These are phyloP conservation scores for Lepidium sativum DNA, from an alignment of 345 rosid species.

Conservation along the genomic window DNA sequence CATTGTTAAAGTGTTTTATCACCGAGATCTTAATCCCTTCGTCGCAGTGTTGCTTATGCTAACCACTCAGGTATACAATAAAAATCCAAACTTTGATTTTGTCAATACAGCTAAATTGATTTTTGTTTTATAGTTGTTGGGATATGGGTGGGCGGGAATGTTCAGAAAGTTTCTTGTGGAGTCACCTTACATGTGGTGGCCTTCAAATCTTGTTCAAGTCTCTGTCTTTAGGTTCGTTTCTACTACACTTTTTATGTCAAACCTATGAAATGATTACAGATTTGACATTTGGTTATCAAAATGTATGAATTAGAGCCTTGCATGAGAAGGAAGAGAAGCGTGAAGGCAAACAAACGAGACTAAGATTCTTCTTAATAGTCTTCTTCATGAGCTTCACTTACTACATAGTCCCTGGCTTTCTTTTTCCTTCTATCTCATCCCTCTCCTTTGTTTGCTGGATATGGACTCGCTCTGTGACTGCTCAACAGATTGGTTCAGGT, in stretches of 20 bases:
- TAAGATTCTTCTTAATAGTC: constrained; percentile 55
- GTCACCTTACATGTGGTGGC: constrained; percentile 62
- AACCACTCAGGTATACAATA: constrained; percentile 54
- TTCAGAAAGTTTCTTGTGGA: constrained; percentile 46
- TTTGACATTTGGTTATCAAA: background rate
- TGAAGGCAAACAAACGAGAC: constrained; percentile 41
- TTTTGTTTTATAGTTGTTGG: constrained; percentile 32
- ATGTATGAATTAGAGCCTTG: constrained; percentile 38
- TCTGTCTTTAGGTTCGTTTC: constrained; percentile 34
- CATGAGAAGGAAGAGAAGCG: constrained; percentile 53
- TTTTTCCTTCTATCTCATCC: constrained; percentile 53
- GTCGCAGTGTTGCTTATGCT: constrained; percentile 39
- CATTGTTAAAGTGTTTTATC: constrained; percentile 40
- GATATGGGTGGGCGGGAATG: constrained; percentile 55
- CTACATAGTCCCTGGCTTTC: constrained; percentile 52
- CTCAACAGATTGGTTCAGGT: constrained; percentile 71
- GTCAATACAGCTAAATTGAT: too few relatives aligned
- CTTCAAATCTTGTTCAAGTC: constrained; percentile 42
- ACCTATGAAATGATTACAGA: too few relatives aligned
- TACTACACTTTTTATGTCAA: background rate
- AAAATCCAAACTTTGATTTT: background rate
- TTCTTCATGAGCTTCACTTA: constrained; percentile 53
- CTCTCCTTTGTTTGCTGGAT: constrained; percentile 61
- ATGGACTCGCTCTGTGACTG: constrained; percentile 51
- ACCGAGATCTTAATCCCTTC: constrained; percentile 21